Evolutionary conservation across 1,284 basidiomycete genomes (phyloP), one percentile per base, ranked within the genome.

Genomic region (Ganoderma sp.): DNA sequence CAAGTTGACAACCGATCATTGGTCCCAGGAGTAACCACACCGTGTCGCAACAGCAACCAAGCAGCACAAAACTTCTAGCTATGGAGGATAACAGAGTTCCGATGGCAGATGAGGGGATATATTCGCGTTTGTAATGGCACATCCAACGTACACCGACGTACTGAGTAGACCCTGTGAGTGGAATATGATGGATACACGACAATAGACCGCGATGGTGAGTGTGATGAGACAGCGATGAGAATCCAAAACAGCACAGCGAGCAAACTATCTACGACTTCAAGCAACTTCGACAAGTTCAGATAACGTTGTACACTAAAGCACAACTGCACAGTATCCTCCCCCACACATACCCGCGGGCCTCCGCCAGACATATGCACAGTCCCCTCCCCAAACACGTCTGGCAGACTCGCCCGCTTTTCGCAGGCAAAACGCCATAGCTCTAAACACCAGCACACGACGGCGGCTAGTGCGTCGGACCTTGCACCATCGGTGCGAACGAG

Each of bases 401-500:
- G 48, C 22, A 14, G 25, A 10, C 22, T 52, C 22, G 22, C 48
- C 48, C 48, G 48, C 48, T 52, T 52, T 52, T 52, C 48, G 48
- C 22, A 25, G 12, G 22, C n/a, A n/a, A n/a, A 10, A 50, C 9
- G 48, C n/a, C 48, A 12, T 50, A 2, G 48, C 22, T 10, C 22
- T 3, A 4, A 52, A n/a, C 22, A 28, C 42, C 15, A 43, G 5
- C 15, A 43, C 42, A 43, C 42, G 15, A 25, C 48, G 22, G 17
- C 1, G 65, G 15, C 52, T 64, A 69, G 37, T 65, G 71, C 64
- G 67, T n/a, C 63, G 67, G 69, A n/a, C 69, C 69, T 37, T 48
- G 68, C 22, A 68, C 69, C 60, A 71, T 65, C 19, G 45, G 48
- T 25, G 58, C 50, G 58, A 71, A 73, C 66, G 69, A 70, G 64